Evolutionary conservation across 1,284 basidiomycete species (phyloP).

Genomic region (Exobasidium cylindrosporum): DNA sequence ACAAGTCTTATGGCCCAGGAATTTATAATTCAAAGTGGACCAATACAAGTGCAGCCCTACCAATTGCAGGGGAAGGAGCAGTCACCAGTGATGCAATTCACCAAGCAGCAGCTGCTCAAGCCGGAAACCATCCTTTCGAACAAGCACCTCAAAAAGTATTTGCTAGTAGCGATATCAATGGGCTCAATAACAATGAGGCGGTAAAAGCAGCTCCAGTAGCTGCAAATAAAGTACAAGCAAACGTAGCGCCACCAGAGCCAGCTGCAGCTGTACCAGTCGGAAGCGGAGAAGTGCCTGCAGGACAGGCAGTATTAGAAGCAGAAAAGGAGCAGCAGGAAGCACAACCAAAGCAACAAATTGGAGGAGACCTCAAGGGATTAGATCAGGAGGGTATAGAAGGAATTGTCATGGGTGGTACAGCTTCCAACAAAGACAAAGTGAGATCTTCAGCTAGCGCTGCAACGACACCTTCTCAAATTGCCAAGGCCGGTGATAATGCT

Average conservation of each 20-base stretch:
- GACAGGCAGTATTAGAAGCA: background rate
- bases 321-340: background rate
- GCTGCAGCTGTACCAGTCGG: constrained; percentile 9
- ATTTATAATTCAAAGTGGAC: constrained; percentile 14
- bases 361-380: constrained; percentile 22
- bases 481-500: background rate
- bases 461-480: background rate
- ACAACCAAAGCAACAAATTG: background rate
- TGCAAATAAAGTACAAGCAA: constrained; percentile 4
- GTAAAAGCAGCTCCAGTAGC: background rate
- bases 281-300: constrained; percentile 4
- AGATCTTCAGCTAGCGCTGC: background rate
- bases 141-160: constrained; percentile 15
- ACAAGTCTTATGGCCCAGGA: constrained; percentile 30
- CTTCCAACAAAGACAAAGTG: background rate
- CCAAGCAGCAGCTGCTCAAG: constrained; percentile 9
- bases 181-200: background rate
- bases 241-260: constrained; percentile 2
- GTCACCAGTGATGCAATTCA: background rate
- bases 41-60: background rate
- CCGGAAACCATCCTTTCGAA: constrained; percentile 22
- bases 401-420: constrained; percentile 40
- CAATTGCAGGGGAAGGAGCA: background rate
- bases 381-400: constrained; percentile 40
- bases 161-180: constrained; percentile 4